Evolutionary conservation across 2,329 filamentous ascomycete species (phyloP).

Genomic region (Tolypocladium ovalisporum): DNA sequence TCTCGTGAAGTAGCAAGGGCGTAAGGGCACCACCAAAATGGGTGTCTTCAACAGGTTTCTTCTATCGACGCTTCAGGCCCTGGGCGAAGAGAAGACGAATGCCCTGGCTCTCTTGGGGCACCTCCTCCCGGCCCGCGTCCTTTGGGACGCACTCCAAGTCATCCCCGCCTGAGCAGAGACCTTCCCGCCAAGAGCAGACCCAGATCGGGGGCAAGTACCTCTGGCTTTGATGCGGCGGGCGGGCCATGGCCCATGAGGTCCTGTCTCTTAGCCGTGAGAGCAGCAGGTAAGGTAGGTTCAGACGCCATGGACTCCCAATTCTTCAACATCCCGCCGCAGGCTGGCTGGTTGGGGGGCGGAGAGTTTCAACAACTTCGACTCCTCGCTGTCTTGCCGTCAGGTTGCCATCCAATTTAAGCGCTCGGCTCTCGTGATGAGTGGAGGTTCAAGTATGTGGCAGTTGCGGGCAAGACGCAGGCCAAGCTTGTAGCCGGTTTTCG

Average conservation of each 20-base stretch:
- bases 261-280: no score
- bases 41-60: no score
- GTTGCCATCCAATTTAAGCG: no score
- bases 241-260: not conserved
- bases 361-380: not conserved
- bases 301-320: not conserved
- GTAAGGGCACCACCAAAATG: no score
- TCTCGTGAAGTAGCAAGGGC: no score
- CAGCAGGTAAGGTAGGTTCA: no score
- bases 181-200: not conserved
- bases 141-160: not conserved
- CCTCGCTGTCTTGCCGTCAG: not conserved
- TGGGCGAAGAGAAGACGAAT: no score
- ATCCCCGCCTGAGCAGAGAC: not conserved
- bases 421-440: not conserved
- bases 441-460: no score
- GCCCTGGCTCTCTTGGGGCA: no score
- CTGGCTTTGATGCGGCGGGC: not conserved
- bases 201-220: not conserved
- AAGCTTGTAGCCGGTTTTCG: no score
- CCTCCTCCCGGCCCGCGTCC: not conserved
- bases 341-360: not conserved
- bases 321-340: not conserved
- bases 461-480: no score
- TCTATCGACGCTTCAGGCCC: no score